These are phyloP conservation scores for Penicillium ucsense DNA, from an alignment of 495 filamentous ascomycete species.

Conservation along the genomic window DNA sequence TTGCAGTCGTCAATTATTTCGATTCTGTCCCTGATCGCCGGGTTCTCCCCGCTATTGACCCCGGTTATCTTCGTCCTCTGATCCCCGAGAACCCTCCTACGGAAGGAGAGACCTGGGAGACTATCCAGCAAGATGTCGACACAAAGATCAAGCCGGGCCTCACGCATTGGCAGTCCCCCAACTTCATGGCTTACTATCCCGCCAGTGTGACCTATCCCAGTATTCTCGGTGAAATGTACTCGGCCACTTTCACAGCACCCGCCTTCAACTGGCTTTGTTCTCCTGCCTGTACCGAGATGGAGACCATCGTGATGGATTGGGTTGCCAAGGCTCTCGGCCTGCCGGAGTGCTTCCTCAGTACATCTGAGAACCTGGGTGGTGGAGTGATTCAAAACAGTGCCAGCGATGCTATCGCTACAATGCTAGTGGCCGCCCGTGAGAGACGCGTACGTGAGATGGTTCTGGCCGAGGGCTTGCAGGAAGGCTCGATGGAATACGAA, in stretches of 20 bases:
- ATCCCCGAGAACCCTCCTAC: slow-evolving; percentile 66
- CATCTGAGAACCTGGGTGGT: slow-evolving; percentile 61
- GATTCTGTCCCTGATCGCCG: slow-evolving; percentile 59
- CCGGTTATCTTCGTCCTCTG: slow-evolving; percentile 76
- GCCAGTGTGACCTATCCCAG: slow-evolving; percentile 73
- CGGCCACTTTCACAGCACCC: slow-evolving; percentile 74
- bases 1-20: slow-evolving; percentile 71
- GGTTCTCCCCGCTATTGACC: slow-evolving; percentile 69
- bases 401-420: slow-evolving; percentile 76
- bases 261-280: slow-evolving; percentile 98
- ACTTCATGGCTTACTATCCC: slow-evolving; percentile 96
- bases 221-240: slow-evolving; percentile 91
- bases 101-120: slow-evolving; percentile 64
- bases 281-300: slow-evolving; percentile 90
- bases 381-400: slow-evolving; percentile 95
- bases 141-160: slow-evolving; percentile 85
- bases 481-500: slow-evolving; percentile 32
- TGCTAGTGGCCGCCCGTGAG: slow-evolving; percentile 84
- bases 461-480: slow-evolving; percentile 38
- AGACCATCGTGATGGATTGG: slow-evolving; percentile 94
- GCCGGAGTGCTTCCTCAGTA: slow-evolving; percentile 67
- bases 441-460: slow-evolving; percentile 52
- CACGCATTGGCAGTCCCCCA: slow-evolving; percentile 93
- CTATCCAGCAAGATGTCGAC: slow-evolving; percentile 80
- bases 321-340: slow-evolving; percentile 64